A percentile compares a stretch with the other conserved stretches of the same genome.
Evolutionary conservation across 2,329 filamentous ascomycete species (phyloP).

Genomic region (Trichoderma asperellum): DNA sequence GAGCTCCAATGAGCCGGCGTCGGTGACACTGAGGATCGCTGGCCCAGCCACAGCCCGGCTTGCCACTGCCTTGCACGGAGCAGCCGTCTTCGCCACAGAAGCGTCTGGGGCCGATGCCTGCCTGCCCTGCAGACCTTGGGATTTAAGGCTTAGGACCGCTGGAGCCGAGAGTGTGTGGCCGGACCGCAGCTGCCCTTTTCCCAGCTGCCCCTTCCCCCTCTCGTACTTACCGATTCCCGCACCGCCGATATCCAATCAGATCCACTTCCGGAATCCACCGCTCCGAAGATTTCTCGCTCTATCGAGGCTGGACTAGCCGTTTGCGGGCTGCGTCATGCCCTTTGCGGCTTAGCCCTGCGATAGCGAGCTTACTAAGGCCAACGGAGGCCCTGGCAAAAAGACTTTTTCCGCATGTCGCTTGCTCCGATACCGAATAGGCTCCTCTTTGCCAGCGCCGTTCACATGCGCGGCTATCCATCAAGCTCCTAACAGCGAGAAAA

Average conservation of each 20-base stretch:
- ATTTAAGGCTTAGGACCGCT: neutral
- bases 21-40: neutral
- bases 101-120: neutral
- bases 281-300: slow-evolving; percentile 41
- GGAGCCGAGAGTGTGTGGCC: neutral
- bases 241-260: slow-evolving; percentile 36
- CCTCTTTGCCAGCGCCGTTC: slow-evolving; percentile 15
- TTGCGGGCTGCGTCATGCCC: slow-evolving; percentile 30
- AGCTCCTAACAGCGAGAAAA: slow-evolving; percentile 1
- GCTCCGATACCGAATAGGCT: slow-evolving; percentile 19
- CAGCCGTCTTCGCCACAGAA: slow-evolving; percentile 8
- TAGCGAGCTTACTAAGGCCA: slow-evolving; percentile 14
- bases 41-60: neutral
- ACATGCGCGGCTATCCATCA: slow-evolving; percentile 9
- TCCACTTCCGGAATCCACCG: slow-evolving; percentile 24
- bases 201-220: neutral
- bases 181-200: neutral
- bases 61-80: slow-evolving; percentile 20
- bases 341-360: neutral
- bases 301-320: slow-evolving; percentile 1
- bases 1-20: slow-evolving; percentile 1
- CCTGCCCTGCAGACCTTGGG: too few species aligned
- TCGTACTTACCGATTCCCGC: slow-evolving; percentile 31
- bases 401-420: slow-evolving; percentile 11
- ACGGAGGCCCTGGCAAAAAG: neutral